A percentile compares a stretch with the other conserved stretches of the same genome.
Evolutionary conservation across 768 basidiomycete genomes (phyloP).

Genomic region (Chalciporus sphaerocephalus): DNA sequence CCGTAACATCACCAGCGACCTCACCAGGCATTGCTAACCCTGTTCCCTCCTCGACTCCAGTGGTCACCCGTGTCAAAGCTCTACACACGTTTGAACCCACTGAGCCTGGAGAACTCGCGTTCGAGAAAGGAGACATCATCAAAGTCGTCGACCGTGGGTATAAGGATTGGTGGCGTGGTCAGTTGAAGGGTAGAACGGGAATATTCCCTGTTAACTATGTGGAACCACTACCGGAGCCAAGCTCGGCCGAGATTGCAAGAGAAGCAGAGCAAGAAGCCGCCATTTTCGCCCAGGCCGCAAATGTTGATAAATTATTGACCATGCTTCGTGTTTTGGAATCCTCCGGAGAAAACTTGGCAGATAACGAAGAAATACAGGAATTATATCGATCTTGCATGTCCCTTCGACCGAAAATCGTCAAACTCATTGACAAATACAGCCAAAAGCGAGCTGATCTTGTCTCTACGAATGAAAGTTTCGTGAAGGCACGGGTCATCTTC

Average conservation of each 20-base stretch:
- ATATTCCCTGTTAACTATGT: slow-evolving; percentile 99
- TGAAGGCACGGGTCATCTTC: slow-evolving; percentile 83
- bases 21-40: slow-evolving; percentile 17
- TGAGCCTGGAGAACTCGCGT: slow-evolving; percentile 85
- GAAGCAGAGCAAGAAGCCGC: slow-evolving; percentile 86
- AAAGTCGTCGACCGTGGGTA: slow-evolving; percentile 92
- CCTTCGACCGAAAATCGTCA: slow-evolving; percentile 90
- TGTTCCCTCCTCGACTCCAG: slow-evolving; percentile 23
- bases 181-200: slow-evolving; percentile 82
- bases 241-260: slow-evolving; percentile 63
- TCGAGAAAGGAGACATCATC: slow-evolving; percentile 90
- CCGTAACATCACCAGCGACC: slow-evolving; percentile 26
- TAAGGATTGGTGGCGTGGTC: slow-evolving; percentile 97
- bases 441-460: slow-evolving; percentile 95
- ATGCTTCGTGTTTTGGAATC: slow-evolving; percentile 74
- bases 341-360: slow-evolving; percentile 76
- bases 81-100: slow-evolving; percentile 85
- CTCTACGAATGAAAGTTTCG: slow-evolving; percentile 91
- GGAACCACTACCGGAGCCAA: slow-evolving; percentile 83
- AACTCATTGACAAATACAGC: slow-evolving; percentile 94
- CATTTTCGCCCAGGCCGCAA: slow-evolving; percentile 81
- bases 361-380: slow-evolving; percentile 91
- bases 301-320: slow-evolving; percentile 74
- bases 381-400: slow-evolving; percentile 87
- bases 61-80: slow-evolving; percentile 82